Percentiles rank a stretch among this genome's conserved stretches.
Conservation (phyloP, 495 filamentous ascomycete genomes). For the Glonium stellatum region DNA sequence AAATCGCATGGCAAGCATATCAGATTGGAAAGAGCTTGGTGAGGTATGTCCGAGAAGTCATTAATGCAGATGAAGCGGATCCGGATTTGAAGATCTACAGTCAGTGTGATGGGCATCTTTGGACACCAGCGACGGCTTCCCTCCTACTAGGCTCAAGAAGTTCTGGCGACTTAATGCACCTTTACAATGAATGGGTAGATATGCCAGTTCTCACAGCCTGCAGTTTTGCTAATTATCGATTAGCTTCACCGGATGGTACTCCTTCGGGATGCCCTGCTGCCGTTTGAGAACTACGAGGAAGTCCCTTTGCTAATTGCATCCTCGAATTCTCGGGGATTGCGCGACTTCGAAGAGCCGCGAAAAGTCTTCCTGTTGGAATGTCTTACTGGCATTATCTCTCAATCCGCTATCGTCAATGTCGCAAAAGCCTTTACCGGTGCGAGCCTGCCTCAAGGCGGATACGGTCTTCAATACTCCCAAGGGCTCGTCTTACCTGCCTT, state of each 20-base stretch:
- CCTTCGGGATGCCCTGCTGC: constrained; percentile 34
- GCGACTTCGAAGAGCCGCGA: constrained; percentile 24
- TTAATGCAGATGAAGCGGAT: constrained; percentile 9
- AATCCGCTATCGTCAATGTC: constrained; percentile 20
- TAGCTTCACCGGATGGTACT: constrained; percentile 38
- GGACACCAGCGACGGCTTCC: constrained; percentile 24
- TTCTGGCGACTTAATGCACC: constrained; percentile 32
- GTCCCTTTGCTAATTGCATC: constrained; percentile 28
- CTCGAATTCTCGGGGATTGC: constrained; percentile 22
- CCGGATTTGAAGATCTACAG: constrained; percentile 27
- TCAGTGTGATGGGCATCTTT: constrained; percentile 35
- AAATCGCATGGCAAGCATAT: constrained; percentile 31
- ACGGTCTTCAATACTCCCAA: constrained; percentile 36
- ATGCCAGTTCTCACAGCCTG: neutral
- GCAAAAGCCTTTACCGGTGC: constrained; percentile 31
- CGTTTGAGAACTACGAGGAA: constrained; percentile 35
- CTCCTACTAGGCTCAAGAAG: constrained; percentile 33
- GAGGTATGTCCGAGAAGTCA: constrained; percentile 27
- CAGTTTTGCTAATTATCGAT: neutral
- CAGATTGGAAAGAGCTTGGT: constrained; percentile 31
- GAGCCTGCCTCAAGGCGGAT: constrained; percentile 20
- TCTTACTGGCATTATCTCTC: constrained; percentile 26
- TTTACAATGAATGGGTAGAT: constrained; percentile 4
- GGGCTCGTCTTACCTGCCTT: constrained; percentile 32
- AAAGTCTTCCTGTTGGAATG: constrained; percentile 28